Percentiles rank a stretch among this genome's conserved stretches.
Conservation (phyloP, 371 early-diverging fungal species). For the Coemansia sp. region DNA sequence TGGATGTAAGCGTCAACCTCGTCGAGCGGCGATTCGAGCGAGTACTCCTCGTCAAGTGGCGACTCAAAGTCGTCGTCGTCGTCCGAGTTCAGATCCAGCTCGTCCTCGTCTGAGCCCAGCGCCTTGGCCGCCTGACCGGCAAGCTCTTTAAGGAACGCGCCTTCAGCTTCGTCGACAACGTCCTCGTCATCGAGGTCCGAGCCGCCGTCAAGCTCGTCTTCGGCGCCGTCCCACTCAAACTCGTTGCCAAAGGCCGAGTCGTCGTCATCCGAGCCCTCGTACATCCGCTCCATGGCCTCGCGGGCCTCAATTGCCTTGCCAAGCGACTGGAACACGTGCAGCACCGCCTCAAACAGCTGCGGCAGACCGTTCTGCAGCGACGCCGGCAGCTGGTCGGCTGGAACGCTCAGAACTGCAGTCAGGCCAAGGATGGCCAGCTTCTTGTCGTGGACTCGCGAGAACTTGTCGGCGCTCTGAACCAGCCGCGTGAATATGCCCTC, state of each 20-base stretch:
- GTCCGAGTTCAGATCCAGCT: slow-evolving; percentile 29
- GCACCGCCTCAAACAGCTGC: slow-evolving; percentile 66
- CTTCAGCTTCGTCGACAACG: slow-evolving; percentile 60
- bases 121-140: slow-evolving; percentile 57
- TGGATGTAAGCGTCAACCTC: slow-evolving; percentile 75
- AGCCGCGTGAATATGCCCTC: slow-evolving; percentile 78
- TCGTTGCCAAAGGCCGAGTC: slow-evolving; percentile 61
- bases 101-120: slow-evolving; percentile 35
- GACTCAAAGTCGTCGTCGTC: slow-evolving; percentile 70
- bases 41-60: slow-evolving; percentile 72
- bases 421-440: slow-evolving; percentile 80
- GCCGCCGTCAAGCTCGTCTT: slow-evolving; percentile 53
- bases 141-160: slow-evolving; percentile 65
- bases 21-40: slow-evolving; percentile 84
- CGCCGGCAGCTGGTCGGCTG: slow-evolving; percentile 68
- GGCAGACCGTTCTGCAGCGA: slow-evolving; percentile 69
- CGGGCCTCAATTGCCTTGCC: slow-evolving; percentile 74
- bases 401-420: slow-evolving; percentile 68
- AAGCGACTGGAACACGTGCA: slow-evolving; percentile 70
- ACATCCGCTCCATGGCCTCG: slow-evolving; percentile 51
- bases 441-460: slow-evolving; percentile 89
- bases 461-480: slow-evolving; percentile 69
- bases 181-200: slow-evolving; percentile 51
- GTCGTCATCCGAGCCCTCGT: slow-evolving; percentile 55
- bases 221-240: slow-evolving; percentile 64